Evolutionary conservation across 805 yeast species (phyloP).

Genomic region (Crinitomyces ghanaensis): DNA sequence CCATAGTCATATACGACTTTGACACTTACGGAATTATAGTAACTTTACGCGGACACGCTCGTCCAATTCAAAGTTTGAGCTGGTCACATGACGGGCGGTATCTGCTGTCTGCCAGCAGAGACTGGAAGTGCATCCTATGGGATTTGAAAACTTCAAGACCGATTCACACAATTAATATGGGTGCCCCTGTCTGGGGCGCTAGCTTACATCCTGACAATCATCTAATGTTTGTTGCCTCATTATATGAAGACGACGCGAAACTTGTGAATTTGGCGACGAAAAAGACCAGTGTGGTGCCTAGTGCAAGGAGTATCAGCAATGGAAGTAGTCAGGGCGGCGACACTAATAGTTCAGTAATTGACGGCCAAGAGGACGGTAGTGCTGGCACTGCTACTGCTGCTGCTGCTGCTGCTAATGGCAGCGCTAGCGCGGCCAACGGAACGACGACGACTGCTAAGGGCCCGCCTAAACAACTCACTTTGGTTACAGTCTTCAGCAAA

Average conservation of each 20-base stretch:
- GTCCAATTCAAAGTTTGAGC: slow-evolving; percentile 55
- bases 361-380: too few species aligned
- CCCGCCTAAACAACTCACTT: slow-evolving; percentile 36
- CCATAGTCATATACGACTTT: slow-evolving; percentile 60
- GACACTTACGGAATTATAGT: slow-evolving; percentile 52
- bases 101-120: slow-evolving; percentile 60
- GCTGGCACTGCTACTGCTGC: too few species aligned
- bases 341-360: too few species aligned
- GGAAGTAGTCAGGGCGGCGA: not conserved
- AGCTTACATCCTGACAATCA: slow-evolving; percentile 40
- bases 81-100: slow-evolving; percentile 72
- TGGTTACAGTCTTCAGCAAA: slow-evolving; percentile 41
- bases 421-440: too few species aligned
- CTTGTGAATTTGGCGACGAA: slow-evolving; percentile 32
- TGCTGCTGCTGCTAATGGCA: too few species aligned
- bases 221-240: slow-evolving; percentile 45
- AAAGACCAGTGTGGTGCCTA: too few species aligned
- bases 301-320: not conserved
- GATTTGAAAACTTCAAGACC: slow-evolving; percentile 42
- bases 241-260: slow-evolving; percentile 51
- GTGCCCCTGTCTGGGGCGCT: slow-evolving; percentile 67
- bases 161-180: slow-evolving; percentile 39
- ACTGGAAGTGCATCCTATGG: slow-evolving; percentile 78
- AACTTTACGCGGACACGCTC: slow-evolving; percentile 50
- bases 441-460: too few species aligned